Percentiles rank a stretch among this genome's conserved stretches.
Conservation (phyloP, 306 rosid species). For the Gynostemma pentaphyllum region DNA sequence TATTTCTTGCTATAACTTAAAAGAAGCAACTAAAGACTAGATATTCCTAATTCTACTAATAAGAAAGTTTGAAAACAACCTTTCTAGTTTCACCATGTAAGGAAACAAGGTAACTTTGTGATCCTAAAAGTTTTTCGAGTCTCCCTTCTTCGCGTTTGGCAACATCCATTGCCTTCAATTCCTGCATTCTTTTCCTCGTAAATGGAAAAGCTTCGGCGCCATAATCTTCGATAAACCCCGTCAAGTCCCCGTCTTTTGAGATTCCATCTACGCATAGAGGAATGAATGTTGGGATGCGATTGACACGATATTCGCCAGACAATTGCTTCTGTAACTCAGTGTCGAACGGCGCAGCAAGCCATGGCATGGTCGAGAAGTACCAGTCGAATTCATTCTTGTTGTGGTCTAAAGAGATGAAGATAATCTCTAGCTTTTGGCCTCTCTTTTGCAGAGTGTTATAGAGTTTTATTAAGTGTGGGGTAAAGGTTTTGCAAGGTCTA, state of each 20-base stretch:
- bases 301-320: slow-evolving; percentile 31
- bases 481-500: slow-evolving; percentile 73
- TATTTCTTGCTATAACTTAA: too few species aligned
- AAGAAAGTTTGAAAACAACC: too few species aligned
- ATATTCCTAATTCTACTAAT: too few species aligned
- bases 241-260: slow-evolving; percentile 43
- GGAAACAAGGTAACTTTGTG: slow-evolving; percentile 40
- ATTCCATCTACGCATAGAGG: slow-evolving; percentile 39
- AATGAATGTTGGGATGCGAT: slow-evolving; percentile 66
- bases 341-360: slow-evolving; percentile 76
- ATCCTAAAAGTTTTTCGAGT: slow-evolving; percentile 53
- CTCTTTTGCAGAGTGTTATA: slow-evolving; percentile 33
- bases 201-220: slow-evolving; percentile 88
- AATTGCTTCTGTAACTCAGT: slow-evolving; percentile 40
- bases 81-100: slow-evolving; percentile 48
- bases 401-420: slow-evolving; percentile 60
- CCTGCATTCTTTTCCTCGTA: slow-evolving; percentile 53
- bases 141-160: slow-evolving; percentile 53
- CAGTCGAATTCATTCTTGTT: slow-evolving; percentile 50
- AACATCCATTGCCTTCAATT: slow-evolving; percentile 49
- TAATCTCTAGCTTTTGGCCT: slow-evolving; percentile 48
- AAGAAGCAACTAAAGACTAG: too few species aligned
- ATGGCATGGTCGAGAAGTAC: slow-evolving; percentile 62
- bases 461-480: slow-evolving; percentile 52
- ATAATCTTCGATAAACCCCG: slow-evolving; percentile 67